Percentiles rank a stretch among this genome's conserved stretches.
Evolutionary conservation across 2,329 filamentous ascomycete species (phyloP).

Genomic region (Stylonectria norvegica): DNA sequence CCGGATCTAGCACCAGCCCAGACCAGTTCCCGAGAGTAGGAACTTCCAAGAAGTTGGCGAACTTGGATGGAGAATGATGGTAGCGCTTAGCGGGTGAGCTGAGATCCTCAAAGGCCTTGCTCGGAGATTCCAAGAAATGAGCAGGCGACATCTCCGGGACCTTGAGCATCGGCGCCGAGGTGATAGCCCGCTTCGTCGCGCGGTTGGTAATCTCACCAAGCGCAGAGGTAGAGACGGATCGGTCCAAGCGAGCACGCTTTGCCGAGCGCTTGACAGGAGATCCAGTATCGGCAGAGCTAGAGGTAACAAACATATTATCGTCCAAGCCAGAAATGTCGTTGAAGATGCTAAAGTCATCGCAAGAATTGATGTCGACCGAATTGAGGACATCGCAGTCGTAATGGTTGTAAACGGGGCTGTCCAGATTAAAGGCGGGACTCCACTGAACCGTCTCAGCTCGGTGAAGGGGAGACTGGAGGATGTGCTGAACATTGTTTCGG

Average conservation of each 20-base stretch:
- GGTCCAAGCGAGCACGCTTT: conserved; percentile 59
- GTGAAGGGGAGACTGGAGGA: conserved; percentile 73
- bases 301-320: conserved; percentile 32
- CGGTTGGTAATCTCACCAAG: conserved; percentile 57
- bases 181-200: conserved; percentile 48
- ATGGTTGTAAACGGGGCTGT: conserved; percentile 51
- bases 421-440: conserved; percentile 65
- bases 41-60: conserved; percentile 34
- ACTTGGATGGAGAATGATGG: conserved; percentile 51
- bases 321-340: conserved; percentile 35
- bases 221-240: conserved; percentile 59
- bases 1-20: conserved; percentile 31
- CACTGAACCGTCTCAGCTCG: conserved; percentile 52
- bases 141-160: conserved; percentile 39
- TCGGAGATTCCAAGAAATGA: conserved; percentile 51
- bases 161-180: conserved; percentile 50
- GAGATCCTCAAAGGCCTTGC: conserved; percentile 54
- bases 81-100: conserved; percentile 54
- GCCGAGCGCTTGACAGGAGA: conserved; percentile 65
- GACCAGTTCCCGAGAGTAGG: conserved; percentile 39
- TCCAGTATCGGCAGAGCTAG: conserved; percentile 50
- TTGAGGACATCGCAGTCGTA: conserved; percentile 49
- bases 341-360: conserved; percentile 62
- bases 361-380: conserved; percentile 20
- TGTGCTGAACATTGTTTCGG: conserved; percentile 73